Evolutionary conservation across 306 rosid species (phyloP).

Genomic region (Rosa multiflora): DNA sequence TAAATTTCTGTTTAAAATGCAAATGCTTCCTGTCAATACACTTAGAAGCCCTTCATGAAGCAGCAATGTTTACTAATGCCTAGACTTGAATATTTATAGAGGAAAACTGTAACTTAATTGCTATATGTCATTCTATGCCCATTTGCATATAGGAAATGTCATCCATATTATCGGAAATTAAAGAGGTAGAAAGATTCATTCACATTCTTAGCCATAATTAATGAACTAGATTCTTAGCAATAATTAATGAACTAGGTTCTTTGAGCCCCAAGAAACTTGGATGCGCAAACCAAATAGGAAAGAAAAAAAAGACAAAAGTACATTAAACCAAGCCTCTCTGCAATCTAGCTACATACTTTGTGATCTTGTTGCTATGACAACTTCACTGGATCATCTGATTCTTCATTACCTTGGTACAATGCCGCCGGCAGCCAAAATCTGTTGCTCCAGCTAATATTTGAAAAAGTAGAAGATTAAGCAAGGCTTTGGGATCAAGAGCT

Average conservation of each 20-base stretch:
- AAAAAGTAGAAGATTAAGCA: constrained; percentile 8
- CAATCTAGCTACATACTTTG: constrained; percentile 6
- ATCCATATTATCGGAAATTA: neutral
- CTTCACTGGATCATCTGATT: constrained; percentile 14
- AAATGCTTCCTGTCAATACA: neutral
- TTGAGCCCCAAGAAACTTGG: constrained; percentile 2
- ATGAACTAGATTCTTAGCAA: neutral
- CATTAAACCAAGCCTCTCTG: neutral
- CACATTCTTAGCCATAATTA: constrained; percentile 5
- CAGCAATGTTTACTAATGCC: neutral
- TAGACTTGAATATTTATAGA: neutral
- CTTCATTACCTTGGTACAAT: constrained; percentile 23
- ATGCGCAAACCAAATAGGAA: constrained; percentile 11
- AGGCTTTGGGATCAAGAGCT: neutral
- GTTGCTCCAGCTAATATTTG: constrained; percentile 50
- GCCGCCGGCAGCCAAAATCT: constrained; percentile 41
- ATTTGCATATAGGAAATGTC: constrained; percentile 8
- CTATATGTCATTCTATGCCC: neutral
- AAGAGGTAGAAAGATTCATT: neutral
- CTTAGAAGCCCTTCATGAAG: neutral
- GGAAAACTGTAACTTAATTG: neutral
- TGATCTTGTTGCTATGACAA: neutral
- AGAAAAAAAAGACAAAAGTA: neutral
- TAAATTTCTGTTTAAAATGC: neutral
- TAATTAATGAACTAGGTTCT: neutral